Percentiles rank a stretch among this genome's conserved stretches.
Conservation (phyloP, 2,329 filamentous ascomycete genomes). For the Apiospora saccharicola region DNA sequence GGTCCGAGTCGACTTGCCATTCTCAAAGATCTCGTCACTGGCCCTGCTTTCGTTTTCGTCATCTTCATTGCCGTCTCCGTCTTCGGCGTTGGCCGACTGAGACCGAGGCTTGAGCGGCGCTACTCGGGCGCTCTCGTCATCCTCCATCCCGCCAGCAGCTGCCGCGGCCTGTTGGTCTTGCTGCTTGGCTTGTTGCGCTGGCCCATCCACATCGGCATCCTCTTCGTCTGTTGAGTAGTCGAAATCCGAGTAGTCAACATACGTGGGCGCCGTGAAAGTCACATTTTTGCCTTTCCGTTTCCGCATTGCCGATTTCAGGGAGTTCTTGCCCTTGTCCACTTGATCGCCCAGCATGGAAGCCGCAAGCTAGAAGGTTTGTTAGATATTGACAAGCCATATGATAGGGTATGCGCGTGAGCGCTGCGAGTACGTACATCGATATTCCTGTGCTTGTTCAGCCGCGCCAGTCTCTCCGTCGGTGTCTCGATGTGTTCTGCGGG, state of each 20-base stretch:
- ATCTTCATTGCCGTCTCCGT: slow-evolving; percentile 46
- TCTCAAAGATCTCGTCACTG: slow-evolving; percentile 74
- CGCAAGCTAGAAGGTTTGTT: slow-evolving; percentile 57
- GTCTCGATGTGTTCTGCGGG: slow-evolving; percentile 99
- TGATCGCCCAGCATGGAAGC: slow-evolving; percentile 69
- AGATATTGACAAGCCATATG: slow-evolving; percentile 31
- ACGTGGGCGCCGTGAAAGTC: slow-evolving; percentile 83
- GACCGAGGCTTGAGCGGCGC: slow-evolving; percentile 61
- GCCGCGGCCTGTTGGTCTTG: slow-evolving; percentile 36
- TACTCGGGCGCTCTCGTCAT: slow-evolving; percentile 62
- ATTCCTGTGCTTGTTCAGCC: slow-evolving; percentile 97
- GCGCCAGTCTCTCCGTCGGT: slow-evolving; percentile 89
- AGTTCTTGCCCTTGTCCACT: slow-evolving; percentile 80
- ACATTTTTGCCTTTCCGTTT: slow-evolving; percentile 86
- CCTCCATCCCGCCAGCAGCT: slow-evolving; percentile 42
- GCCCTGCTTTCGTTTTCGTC: slow-evolving; percentile 47
- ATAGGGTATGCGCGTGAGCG: background rate
- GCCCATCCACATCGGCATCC: slow-evolving; percentile 57
- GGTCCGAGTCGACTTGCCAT: slow-evolving; percentile 61
- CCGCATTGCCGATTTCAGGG: slow-evolving; percentile 84
- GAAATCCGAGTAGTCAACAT: slow-evolving; percentile 85
- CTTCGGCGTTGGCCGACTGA: slow-evolving; percentile 45
- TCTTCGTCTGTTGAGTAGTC: slow-evolving; percentile 87
- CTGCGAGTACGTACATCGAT: slow-evolving; percentile 78
- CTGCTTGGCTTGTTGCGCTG: slow-evolving; percentile 46